Base-by-base conservation (phyloP, 441 rosid species). In the Gossypium laxum region DNA sequence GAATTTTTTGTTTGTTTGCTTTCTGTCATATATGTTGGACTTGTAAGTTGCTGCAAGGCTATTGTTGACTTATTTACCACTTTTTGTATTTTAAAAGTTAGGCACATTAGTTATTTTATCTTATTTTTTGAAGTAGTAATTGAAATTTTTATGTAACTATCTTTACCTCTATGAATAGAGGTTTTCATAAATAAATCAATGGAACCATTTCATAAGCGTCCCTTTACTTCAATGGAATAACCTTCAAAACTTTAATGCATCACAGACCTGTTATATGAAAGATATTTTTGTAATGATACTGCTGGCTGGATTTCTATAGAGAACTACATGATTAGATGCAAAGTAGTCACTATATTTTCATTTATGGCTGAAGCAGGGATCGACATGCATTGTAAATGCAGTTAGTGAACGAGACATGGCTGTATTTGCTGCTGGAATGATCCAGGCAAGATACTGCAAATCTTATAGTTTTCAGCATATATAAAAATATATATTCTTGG, bases 331-430 rank as follows among this genome's bases (percentile, higher is more conserved):
- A 34, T 41, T 57, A 24, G 60, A 47, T 19, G 43, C 64, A 10
- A 28, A 58, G 41, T 59, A 34, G 72, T 78, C 65, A 72, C 60
- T 58, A 7, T 73, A 26, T 22, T 76, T 75, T 75, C 52, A 61
- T 78, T 72, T 75, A 43, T 72, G 74, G 47, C 64, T 50, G 79
- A 71, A 61, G 72, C 82, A 93, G 98, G 92, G 90, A n/a, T 88
- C 98, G 14, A 81, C 89, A 71, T 93, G 98, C 81, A 81, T 93
- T 76, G 92, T 93, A 45, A 93, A 93, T 80, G 95, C 98, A 69
- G 97, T 89, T 67, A 93, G 96, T 79, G 97, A 90, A 5, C 84
- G 92, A 79, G 98, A 93, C 82, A 84, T 93, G 93, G 90, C 91
- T 83, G 98, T 91, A 26, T 91, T 93, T 87, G 89, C 97, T 18